phyloP scores from a whole-genome alignment of 257 asterid species.

The Pogostemon cablin region DNA sequence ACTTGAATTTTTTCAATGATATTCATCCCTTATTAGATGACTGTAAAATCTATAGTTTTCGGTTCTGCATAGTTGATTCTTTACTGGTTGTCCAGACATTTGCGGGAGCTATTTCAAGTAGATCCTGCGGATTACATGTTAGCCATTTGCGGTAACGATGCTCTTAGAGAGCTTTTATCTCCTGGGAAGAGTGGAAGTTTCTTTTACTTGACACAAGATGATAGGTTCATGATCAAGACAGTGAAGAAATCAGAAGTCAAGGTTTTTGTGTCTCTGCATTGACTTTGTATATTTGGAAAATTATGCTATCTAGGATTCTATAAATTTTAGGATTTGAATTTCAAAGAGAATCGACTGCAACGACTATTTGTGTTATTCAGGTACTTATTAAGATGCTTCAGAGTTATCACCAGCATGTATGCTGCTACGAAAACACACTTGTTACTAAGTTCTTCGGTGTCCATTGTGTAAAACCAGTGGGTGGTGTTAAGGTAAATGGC shows the following conservation, averaged over 20 bases:
- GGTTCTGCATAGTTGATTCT: constrained; percentile 30
- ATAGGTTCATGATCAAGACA: constrained; percentile 96
- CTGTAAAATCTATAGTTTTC: constrained; percentile 3
- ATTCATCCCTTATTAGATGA: constrained; percentile 11
- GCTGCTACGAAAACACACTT: constrained; percentile 82
- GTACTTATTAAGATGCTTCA: constrained; percentile 97
- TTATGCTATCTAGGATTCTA: constrained; percentile 22
- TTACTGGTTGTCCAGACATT: constrained; percentile 54
- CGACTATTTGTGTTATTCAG: constrained; percentile 45
- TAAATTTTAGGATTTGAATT: neutral
- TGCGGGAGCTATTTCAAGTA: constrained; percentile 86
- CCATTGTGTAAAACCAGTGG: constrained; percentile 96
- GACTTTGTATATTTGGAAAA: constrained; percentile 28
- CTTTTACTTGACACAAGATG: constrained; percentile 94
- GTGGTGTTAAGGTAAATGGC: constrained; percentile 79
- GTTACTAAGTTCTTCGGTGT: constrained; percentile 93
- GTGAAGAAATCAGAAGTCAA: constrained; percentile 98
- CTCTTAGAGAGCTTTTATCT: constrained; percentile 93
- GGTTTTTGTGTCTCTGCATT: constrained; percentile 56
- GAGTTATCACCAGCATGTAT: constrained; percentile 75
- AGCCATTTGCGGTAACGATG: constrained; percentile 93
- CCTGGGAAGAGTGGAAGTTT: constrained; percentile 99
- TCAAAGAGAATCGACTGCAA: neutral
- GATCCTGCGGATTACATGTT: constrained; percentile 99
- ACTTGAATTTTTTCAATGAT: constrained; percentile 2